Evolutionary conservation across 148 eudicot genomes (phyloP).

Genomic region (Oxyria digyna): DNA sequence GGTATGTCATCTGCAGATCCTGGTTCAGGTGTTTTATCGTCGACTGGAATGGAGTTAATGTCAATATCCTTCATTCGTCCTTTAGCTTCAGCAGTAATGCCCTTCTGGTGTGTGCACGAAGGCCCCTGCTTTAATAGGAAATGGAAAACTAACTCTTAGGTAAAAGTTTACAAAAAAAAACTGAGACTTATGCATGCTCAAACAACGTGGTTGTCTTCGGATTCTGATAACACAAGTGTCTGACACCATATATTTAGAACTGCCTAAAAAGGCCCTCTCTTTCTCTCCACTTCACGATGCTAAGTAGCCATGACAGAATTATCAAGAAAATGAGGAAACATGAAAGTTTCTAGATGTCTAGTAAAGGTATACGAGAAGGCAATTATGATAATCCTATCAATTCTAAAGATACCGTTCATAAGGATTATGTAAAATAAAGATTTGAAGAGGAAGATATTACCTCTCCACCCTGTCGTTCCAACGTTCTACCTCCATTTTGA

Average conservation of each 20-base stretch:
- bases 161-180: too few species aligned
- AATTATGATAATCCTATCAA: background rate
- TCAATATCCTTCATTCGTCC: slow-evolving; percentile 13
- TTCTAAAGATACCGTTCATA: background rate
- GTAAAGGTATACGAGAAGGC: background rate
- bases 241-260: background rate
- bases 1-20: slow-evolving; percentile 39
- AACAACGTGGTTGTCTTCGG: background rate
- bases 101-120: background rate
- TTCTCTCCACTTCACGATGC: background rate
- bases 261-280: too few species aligned
- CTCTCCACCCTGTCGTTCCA: background rate
- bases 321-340: background rate
- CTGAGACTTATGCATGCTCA: background rate
- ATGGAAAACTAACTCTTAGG: background rate
- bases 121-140: slow-evolving; percentile 3
- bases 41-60: slow-evolving; percentile 10
- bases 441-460: background rate
- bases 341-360: background rate
- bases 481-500: background rate
- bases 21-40: slow-evolving; percentile 7
- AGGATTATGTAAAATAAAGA: background rate
- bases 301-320: background rate
- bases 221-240: background rate
- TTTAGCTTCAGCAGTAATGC: slow-evolving; percentile 13